Percentiles rank a stretch among this genome's conserved stretches.
phyloP scores from a whole-genome alignment of 306 rosid species.

The Clitoria ternatea region DNA sequence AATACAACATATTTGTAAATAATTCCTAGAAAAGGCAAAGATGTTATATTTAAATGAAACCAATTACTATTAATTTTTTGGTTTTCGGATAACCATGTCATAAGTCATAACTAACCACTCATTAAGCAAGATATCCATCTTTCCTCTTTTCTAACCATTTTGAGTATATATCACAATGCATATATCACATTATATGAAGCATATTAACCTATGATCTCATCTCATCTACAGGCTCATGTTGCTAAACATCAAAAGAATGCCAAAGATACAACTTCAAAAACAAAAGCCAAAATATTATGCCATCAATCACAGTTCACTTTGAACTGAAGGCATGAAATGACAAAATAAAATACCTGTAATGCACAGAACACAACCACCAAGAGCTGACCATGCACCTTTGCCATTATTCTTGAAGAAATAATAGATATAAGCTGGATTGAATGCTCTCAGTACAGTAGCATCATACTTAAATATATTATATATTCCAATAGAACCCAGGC shows the following conservation, averaged over 20 bases:
- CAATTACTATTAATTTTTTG: neutral
- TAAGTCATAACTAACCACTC: neutral
- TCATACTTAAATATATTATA: constrained; percentile 56
- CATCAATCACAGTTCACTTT: neutral
- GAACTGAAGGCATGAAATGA: neutral
- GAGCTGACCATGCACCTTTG: constrained; percentile 62
- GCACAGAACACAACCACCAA: constrained; percentile 79
- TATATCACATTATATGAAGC: too few species aligned
- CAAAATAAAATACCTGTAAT: constrained; percentile 51
- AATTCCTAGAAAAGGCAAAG: neutral
- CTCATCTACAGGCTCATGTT: neutral
- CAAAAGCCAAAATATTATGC: neutral
- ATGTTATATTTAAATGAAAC: neutral
- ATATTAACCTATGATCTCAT: neutral
- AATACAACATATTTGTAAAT: neutral
- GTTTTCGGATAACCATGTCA: too few species aligned
- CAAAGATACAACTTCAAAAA: neutral
- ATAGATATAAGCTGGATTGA: constrained; percentile 63
- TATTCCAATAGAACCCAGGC: constrained; percentile 62
- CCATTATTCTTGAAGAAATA: constrained; percentile 59
- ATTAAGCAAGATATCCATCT: neutral
- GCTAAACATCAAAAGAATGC: neutral
- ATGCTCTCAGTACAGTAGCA: constrained; percentile 52
- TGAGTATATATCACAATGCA: neutral
- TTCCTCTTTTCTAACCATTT: neutral